A percentile compares a stretch with the other conserved stretches of the same genome.
Evolutionary conservation across 2,329 filamentous ascomycete genomes (phyloP).

Genomic region (Pezicula rhizophila): DNA sequence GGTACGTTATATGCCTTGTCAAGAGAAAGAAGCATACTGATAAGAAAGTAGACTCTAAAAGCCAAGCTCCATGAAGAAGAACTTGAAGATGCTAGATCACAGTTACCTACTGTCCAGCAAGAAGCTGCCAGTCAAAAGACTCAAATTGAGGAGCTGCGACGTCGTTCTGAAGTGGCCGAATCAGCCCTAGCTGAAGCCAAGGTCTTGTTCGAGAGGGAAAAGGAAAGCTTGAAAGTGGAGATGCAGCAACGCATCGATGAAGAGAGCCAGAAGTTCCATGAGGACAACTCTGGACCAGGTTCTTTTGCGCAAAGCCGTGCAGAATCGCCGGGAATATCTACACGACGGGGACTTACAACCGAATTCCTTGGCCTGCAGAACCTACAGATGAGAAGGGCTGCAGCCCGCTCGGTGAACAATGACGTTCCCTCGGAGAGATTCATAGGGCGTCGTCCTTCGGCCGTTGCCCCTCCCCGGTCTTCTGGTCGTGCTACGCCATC

Average conservation of each 20-base stretch:
- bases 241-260: constrained; percentile 56
- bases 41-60: constrained; percentile 51
- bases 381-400: constrained; percentile 24
- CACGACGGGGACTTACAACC: constrained; percentile 24
- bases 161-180: constrained; percentile 60
- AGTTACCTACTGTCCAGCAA: constrained; percentile 57
- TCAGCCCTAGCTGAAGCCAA: constrained; percentile 54
- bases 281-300: constrained; percentile 30
- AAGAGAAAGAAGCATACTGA: constrained; percentile 21
- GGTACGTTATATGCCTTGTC: constrained; percentile 42
- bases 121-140: constrained; percentile 56
- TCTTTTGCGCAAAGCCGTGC: constrained; percentile 25
- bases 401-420: constrained; percentile 22
- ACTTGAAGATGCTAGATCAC: constrained; percentile 62
- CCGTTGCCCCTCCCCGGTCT: constrained; percentile 15
- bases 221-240: constrained; percentile 50
- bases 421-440: constrained; percentile 18
- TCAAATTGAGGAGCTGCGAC: constrained; percentile 56
- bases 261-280: constrained; percentile 54
- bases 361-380: constrained; percentile 31
- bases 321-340: constrained; percentile 25
- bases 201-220: constrained; percentile 51
- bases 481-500: constrained; percentile 24
- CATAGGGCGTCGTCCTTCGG: constrained; percentile 19
- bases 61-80: constrained; percentile 66